Conservation (phyloP, 2,329 filamentous ascomycete species). For the Talaromyces sp. region DNA sequence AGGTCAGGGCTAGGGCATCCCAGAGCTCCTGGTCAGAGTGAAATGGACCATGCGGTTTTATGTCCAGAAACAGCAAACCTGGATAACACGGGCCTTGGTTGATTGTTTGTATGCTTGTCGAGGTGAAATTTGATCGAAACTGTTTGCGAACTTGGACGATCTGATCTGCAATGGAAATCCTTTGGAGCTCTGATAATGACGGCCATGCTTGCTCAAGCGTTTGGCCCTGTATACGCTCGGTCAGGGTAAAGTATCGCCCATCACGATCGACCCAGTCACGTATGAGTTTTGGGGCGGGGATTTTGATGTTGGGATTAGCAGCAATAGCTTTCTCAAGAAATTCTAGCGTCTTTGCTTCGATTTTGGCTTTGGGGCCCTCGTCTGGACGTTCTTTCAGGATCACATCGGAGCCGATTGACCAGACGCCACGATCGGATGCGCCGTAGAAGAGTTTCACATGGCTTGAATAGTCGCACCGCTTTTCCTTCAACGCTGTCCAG, state of each 20-base stretch:
- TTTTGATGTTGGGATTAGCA: neutral
- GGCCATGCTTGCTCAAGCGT: conserved; percentile 14
- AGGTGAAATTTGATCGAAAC: conserved; percentile 2
- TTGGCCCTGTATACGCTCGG: conserved; percentile 15
- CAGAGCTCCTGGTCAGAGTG: conserved; percentile 15
- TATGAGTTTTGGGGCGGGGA: neutral
- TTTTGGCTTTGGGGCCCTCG: conserved; percentile 1
- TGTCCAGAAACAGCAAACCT: conserved; percentile 13
- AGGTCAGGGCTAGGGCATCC: conserved; percentile 10
- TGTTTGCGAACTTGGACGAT: neutral
- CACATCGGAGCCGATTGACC: conserved; percentile 24
- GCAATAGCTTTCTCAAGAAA: conserved; percentile 3
- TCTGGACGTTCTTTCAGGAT: conserved; percentile 23
- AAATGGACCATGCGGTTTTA: conserved; percentile 12
- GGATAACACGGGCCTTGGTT: conserved; percentile 11
- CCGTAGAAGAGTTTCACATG: conserved; percentile 20
- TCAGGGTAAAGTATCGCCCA: conserved; percentile 12
- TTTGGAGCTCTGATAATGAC: conserved; percentile 9
- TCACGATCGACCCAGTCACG: conserved; percentile 13
- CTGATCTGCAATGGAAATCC: conserved; percentile 1
- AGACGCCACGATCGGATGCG: conserved; percentile 20
- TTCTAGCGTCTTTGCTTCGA: conserved; percentile 1
- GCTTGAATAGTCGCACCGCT: conserved; percentile 13
- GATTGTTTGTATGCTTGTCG: neutral
- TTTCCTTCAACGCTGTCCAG: conserved; percentile 12